Evolutionary conservation across 1,284 basidiomycete genomes (phyloP).

Genomic region (Agaricales sp.): DNA sequence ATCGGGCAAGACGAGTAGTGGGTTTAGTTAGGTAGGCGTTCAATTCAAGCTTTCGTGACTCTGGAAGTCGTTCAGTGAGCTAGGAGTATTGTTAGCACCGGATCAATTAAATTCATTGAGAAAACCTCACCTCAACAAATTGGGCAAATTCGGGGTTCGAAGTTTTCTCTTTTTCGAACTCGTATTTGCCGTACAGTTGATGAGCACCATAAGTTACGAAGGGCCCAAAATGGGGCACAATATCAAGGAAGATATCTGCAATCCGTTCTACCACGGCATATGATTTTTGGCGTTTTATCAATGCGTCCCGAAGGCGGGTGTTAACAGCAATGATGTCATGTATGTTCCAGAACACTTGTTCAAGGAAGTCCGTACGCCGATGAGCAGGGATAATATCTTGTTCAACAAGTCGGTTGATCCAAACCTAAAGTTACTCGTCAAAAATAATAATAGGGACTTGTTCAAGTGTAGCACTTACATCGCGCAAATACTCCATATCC

Average conservation of each 20-base stretch:
- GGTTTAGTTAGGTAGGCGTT: conserved; percentile 99
- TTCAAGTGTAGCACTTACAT: conserved; percentile 35
- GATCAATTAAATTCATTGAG: too few species aligned
- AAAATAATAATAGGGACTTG: conserved; percentile 1
- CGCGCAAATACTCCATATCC: conserved; percentile 96
- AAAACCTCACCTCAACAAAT: conserved; percentile 67
- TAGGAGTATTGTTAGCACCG: conserved; percentile 23
- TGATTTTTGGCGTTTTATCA: conserved; percentile 92
- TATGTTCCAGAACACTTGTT: conserved; percentile 98
- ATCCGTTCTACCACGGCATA: conserved; percentile 89
- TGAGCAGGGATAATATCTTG: conserved; percentile 71
- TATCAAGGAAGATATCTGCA: conserved; percentile 86
- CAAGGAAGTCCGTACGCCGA: conserved; percentile 80
- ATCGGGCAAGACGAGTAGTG: conserved; percentile 92
- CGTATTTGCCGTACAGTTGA: conserved; percentile 96
- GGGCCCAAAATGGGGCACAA: conserved; percentile 82
- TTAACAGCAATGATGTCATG: conserved; percentile 92
- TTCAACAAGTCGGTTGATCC: conserved; percentile 82
- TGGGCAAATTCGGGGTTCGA: conserved; percentile 89
- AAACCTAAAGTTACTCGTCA: conserved; percentile 42
- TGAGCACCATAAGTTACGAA: conserved; percentile 96
- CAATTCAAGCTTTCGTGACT: conserved; percentile 93
- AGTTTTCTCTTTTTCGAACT: conserved; percentile 98
- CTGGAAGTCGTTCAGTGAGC: conserved; percentile 87
- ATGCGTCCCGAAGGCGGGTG: conserved; percentile 80